These are phyloP conservation scores for Arthrobotrys conoides DNA, from an alignment of 2,329 filamentous ascomycete genomes.

Conservation along the genomic window DNA sequence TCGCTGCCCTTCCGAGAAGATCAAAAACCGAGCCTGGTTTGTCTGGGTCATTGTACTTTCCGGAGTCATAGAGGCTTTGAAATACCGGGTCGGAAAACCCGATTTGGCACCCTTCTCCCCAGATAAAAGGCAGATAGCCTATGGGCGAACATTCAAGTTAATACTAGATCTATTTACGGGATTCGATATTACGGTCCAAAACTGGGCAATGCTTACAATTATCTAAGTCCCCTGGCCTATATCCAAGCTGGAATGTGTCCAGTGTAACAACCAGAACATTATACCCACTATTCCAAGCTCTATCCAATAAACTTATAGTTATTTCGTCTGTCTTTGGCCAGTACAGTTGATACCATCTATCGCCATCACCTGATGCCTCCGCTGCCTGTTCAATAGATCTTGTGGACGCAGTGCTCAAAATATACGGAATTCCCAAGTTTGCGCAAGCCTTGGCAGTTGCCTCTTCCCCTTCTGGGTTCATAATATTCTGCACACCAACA, in stretches of 20 bases:
- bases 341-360: slow-evolving; percentile 82
- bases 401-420: slow-evolving; percentile 75
- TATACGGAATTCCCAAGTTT: slow-evolving; percentile 76
- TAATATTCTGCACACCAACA: slow-evolving; percentile 78
- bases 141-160: not conserved
- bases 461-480: slow-evolving; percentile 76
- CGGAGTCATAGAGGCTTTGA: slow-evolving; percentile 70
- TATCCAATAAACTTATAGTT: slow-evolving; percentile 74
- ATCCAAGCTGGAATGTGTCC: slow-evolving; percentile 78
- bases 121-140: slow-evolving; percentile 56
- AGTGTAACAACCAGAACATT: slow-evolving; percentile 79
- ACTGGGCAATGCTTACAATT: slow-evolving; percentile 70
- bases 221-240: slow-evolving; percentile 79
- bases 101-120: slow-evolving; percentile 70
- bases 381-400: slow-evolving; percentile 78
- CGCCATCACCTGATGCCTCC: slow-evolving; percentile 72
- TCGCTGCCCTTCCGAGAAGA: slow-evolving; percentile 41
- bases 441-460: slow-evolving; percentile 76
- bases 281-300: slow-evolving; percentile 76
- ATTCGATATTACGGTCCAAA: not conserved
- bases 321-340: slow-evolving; percentile 78
- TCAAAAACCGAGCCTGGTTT: slow-evolving; percentile 68
- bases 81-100: slow-evolving; percentile 80
- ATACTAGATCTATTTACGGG: not conserved
- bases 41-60: slow-evolving; percentile 67